Base-by-base conservation (phyloP, 441 rosid genomes). In the Cnidoscolus chayamansa region DNA sequence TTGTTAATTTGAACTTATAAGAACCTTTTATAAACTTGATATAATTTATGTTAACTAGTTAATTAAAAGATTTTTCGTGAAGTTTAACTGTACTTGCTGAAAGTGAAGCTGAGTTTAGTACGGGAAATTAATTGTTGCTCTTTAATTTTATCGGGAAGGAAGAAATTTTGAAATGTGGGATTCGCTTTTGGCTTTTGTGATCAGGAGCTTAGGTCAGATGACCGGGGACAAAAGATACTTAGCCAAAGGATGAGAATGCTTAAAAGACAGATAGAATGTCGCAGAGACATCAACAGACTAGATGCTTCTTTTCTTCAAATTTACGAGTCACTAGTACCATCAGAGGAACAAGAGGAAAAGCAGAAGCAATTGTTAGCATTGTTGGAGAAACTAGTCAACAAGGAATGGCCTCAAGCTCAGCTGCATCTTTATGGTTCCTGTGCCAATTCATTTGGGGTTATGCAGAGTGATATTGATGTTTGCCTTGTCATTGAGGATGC, bases 401-500 rank as follows among this genome's bases (percentile, higher is more conserved):
- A 86, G 76, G 96, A 92, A 74, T 94, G 99, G 97, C 97, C 99
- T 60, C 81, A 86, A 56, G 99, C 97, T 65, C 82, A 80, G 73
- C 76, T 94, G 60, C 89, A 84, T 78, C 89, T 89, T 8, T 94
- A 94, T 74, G 99, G 99, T 67, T 92, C 99, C 51, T 92, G 99
- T 83, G 99, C 97, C 11, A 94, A 85, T 80, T 87, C 96, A 47
- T 94, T 94, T 80, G 97, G 96, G 71, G 88, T 90, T 77, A 83
- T 89, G 45, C 90, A 88, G 84, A 94, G 99, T 57, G 99, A 94
- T 81, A 86, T 94, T 64, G 99, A 92, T 85, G 93, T 92, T 74
- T 94, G 97, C 74, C 93, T 94, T 75, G 90, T 90, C 51, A 83
- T 90, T 61, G 76, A 79, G 55, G 90, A 86, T 79, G 74, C 70